A percentile compares a stretch with the other conserved stretches of the same genome.
Evolutionary conservation across 495 filamentous ascomycete species (phyloP).

Genomic region (Aspergillus indologenus): DNA sequence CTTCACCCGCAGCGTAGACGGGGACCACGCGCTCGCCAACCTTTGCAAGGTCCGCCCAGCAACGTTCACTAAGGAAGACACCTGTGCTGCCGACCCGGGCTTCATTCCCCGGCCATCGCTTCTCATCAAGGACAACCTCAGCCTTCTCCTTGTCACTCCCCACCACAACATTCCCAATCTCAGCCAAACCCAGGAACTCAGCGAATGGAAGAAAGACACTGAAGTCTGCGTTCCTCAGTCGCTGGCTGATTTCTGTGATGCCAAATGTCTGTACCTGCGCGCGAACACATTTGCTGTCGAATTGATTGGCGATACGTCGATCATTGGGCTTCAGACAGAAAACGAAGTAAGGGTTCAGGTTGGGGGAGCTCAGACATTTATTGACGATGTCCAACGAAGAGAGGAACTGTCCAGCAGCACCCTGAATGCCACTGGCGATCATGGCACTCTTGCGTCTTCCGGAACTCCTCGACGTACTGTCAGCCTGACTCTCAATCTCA

Average conservation of each 20-base stretch:
- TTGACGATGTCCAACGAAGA: slow-evolving; percentile 85
- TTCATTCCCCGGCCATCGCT: slow-evolving; percentile 88
- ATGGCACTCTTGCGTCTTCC: slow-evolving; percentile 38
- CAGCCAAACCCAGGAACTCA: slow-evolving; percentile 87
- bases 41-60: slow-evolving; percentile 86
- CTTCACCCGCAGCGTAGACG: slow-evolving; percentile 44
- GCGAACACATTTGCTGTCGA: slow-evolving; percentile 96
- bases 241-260: slow-evolving; percentile 93
- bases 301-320: slow-evolving; percentile 94
- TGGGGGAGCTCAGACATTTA: slow-evolving; percentile 71
- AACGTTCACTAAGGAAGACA: slow-evolving; percentile 90
- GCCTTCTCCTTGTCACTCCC: slow-evolving; percentile 92
- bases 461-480: slow-evolving; percentile 33
- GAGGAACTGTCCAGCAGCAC: slow-evolving; percentile 89
- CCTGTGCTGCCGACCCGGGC: slow-evolving; percentile 87
- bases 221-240: slow-evolving; percentile 89
- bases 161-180: slow-evolving; percentile 76
- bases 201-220: slow-evolving; percentile 93
- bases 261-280: slow-evolving; percentile 93
- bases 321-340: slow-evolving; percentile 98
- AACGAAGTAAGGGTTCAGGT: slow-evolving; percentile 90
- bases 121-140: slow-evolving; percentile 82
- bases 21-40: slow-evolving; percentile 63
- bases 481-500: slow-evolving; percentile 49
- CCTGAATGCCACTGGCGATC: slow-evolving; percentile 61